Base-by-base conservation (phyloP, 208 protist genomes). In the Trypanosoma avium region DNA sequence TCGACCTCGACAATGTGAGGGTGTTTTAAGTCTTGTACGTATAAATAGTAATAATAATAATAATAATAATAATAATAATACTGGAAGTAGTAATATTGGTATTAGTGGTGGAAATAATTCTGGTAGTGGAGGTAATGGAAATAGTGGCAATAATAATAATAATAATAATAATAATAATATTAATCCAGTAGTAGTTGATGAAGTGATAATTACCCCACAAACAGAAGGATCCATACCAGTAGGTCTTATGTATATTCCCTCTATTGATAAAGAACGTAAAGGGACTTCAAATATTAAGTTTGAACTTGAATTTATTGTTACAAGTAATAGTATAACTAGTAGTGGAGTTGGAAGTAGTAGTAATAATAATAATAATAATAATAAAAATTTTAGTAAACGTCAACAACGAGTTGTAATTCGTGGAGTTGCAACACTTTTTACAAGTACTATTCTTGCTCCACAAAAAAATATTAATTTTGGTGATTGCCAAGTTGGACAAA, bases 401-500 rank as follows among this genome's bases (percentile, higher is more conserved):
- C 77, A 81, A 26, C 89, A 95, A 64, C 75, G 77, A 15, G 53
- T 86, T 6, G 73, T 84, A 8, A 56, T 93, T 2, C 77, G 81
- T 0, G 91, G 89, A 59, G 58, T 74, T 26, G 89, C 86, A 5
- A 77, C 71, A n/a, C 73, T 95, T 4, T 88, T 85, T 63, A 95
- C 89, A 17, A 95, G 89, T 48, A 87, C 78, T 19, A 88, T 95
- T 48, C 69, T 84, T 0, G 82, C 86, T 3, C 75, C 84, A 9
- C 86, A 81, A 32, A 75, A 55, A 17, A 81, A 81, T 33, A 70
- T 95, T 0, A 89, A 95, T 43, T 90, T 95, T 78, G 89, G 89
- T 21, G 84, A 95, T 61, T 93, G 86, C 61, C 65, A 80, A 24
- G 86, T 95, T 0, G 89, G 89, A 12, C 83, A 95, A 61, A 81